Conservation (phyloP, 805 yeast genomes). For the Zygotorulaspora sp. region DNA sequence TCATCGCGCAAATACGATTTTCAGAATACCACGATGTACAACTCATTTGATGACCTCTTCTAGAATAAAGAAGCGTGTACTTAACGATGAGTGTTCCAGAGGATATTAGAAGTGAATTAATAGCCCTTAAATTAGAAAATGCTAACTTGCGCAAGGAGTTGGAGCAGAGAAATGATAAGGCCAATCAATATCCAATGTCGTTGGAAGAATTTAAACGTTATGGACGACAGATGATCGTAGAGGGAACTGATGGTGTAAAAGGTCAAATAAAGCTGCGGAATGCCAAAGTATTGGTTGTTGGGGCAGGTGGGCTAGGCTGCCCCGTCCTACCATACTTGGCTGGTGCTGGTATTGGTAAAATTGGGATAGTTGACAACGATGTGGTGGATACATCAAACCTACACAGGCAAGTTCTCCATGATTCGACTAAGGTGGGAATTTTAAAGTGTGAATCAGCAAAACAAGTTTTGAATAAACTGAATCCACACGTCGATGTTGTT, state of each 20-base stretch:
- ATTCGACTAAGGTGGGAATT: slow-evolving; percentile 59
- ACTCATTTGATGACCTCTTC: no score
- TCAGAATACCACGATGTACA: no score
- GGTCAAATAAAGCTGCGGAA: slow-evolving; percentile 58
- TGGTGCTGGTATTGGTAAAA: slow-evolving; percentile 80
- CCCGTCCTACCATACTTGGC: slow-evolving; percentile 82
- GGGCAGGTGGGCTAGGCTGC: slow-evolving; percentile 96
- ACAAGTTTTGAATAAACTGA: slow-evolving; percentile 46
- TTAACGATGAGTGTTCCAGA: slow-evolving; percentile 7
- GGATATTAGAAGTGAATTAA: slow-evolving; percentile 20
- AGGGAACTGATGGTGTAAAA: slow-evolving; percentile 53
- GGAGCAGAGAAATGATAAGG: slow-evolving; percentile 2
- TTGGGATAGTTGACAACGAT: slow-evolving; percentile 89
- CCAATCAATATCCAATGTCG: slow-evolving; percentile 27
- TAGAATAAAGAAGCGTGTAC: no score
- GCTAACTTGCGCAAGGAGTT: slow-evolving; percentile 20
- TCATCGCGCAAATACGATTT: no score
- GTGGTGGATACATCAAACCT: slow-evolving; percentile 77
- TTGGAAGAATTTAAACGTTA: slow-evolving; percentile 74
- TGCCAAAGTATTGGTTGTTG: slow-evolving; percentile 68
- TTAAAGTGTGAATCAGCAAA: slow-evolving; percentile 79
- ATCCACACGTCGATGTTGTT: slow-evolving; percentile 59
- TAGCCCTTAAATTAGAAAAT: slow-evolving; percentile 28
- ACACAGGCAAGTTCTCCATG: slow-evolving; percentile 85
- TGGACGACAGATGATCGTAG: slow-evolving; percentile 94